Evolutionary conservation across 2,329 filamentous ascomycete genomes (phyloP).

Genomic region (Aspergillus sp.): DNA sequence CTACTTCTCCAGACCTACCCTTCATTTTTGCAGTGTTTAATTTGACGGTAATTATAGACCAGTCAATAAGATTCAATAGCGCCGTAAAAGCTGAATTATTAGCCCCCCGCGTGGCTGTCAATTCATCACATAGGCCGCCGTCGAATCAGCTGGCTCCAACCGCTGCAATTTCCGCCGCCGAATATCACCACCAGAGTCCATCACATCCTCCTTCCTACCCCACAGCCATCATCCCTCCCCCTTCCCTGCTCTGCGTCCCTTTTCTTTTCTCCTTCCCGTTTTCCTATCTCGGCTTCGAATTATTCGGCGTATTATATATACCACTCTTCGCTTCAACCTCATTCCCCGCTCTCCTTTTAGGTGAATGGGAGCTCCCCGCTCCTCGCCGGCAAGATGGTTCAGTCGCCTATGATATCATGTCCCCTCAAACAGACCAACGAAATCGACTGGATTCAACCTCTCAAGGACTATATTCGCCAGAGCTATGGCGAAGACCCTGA

Average conservation of each 20-base stretch:
- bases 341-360: conserved; percentile 5
- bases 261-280: background rate
- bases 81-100: conserved; percentile 3
- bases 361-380: conserved; percentile 38
- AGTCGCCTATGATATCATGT: conserved; percentile 92
- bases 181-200: conserved; percentile 4
- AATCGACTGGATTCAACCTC: conserved; percentile 92
- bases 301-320: background rate
- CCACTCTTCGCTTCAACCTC: background rate
- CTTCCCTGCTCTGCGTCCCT: background rate
- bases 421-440: conserved; percentile 93
- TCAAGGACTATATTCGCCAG: conserved; percentile 90
- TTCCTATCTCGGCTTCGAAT: background rate
- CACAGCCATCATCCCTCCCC: conserved; percentile 5
- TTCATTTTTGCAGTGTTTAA: background rate
- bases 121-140: conserved; percentile 6
- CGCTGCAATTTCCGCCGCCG: conserved; percentile 12
- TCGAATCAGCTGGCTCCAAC: conserved; percentile 14
- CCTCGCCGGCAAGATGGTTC: conserved; percentile 60
- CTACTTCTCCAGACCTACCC: conserved; percentile 9
- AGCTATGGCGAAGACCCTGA: conserved; percentile 97
- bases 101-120: conserved; percentile 5
- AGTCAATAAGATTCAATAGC: conserved; percentile 3
- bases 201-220: conserved; percentile 8
- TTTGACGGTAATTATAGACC: conserved; percentile 3